Evolutionary conservation across 208 protist genomes (phyloP).

Genomic region (Trypanosoma congolense): DNA sequence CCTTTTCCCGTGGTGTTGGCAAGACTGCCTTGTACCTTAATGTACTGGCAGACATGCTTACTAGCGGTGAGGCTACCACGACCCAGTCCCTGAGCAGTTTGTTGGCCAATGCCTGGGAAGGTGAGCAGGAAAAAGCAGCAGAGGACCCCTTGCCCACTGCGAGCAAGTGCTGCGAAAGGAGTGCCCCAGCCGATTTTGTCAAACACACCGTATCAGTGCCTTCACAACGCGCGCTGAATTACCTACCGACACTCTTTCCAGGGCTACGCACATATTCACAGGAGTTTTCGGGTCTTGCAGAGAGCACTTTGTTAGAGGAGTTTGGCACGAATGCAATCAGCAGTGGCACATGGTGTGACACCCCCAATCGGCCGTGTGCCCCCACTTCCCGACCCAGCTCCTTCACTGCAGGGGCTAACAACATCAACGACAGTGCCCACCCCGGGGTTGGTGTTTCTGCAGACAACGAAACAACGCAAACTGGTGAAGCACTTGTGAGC

Average conservation of each 20-base stretch:
- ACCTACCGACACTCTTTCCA: slow-evolving; percentile 18
- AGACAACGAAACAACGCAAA: slow-evolving; percentile 1
- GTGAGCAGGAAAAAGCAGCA: slow-evolving; percentile 9
- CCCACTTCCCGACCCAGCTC: background rate
- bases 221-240: slow-evolving; percentile 13
- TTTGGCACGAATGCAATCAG: background rate
- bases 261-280: slow-evolving; percentile 14
- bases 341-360: background rate
- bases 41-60: slow-evolving; percentile 15
- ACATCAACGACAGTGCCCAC: background rate
- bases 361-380: background rate
- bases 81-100: slow-evolving; percentile 12
- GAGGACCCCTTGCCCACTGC: background rate
- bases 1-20: slow-evolving; percentile 2
- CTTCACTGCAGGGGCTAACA: background rate
- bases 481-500: background rate
- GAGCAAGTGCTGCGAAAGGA: too few species aligned
- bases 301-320: background rate
- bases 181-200: background rate
- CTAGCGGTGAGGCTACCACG: background rate
- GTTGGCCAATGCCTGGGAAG: slow-evolving; percentile 13
- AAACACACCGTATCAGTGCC: slow-evolving; percentile 6
- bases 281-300: slow-evolving; percentile 10
- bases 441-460: background rate
- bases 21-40: slow-evolving; percentile 11